Conservation (phyloP, 352 stramenopile genomes). For the Phytophthora ramorum region DNA sequence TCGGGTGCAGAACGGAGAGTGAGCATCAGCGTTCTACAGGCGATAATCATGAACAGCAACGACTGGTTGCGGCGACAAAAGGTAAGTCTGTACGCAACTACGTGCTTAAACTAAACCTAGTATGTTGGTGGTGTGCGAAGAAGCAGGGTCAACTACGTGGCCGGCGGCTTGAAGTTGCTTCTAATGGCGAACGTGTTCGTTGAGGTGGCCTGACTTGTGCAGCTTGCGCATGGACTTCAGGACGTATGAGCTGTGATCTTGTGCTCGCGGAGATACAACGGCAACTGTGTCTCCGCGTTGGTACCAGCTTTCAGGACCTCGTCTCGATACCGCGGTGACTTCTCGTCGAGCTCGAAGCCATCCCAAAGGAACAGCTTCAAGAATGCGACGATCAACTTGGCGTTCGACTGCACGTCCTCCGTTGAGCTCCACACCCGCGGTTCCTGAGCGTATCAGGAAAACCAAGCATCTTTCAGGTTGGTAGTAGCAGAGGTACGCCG, state of each 20-base stretch:
- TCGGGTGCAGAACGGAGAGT: too few species aligned
- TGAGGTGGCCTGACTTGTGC: not conserved
- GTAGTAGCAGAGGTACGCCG: too few species aligned
- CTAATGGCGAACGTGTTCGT: not conserved
- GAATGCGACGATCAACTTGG: too few species aligned
- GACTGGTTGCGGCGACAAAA: not conserved
- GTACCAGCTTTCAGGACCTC: not conserved
- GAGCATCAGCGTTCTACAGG: too few species aligned
- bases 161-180: not conserved
- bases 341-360: too few species aligned
- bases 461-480: too few species aligned
- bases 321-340: too few species aligned
- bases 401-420: too few species aligned
- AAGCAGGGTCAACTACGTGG: not conserved
- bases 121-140: not conserved
- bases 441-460: too few species aligned
- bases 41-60: not conserved
- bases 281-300: too few species aligned
- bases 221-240: conserved; percentile 18
- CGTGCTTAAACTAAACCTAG: not conserved
- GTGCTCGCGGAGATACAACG: not conserved
- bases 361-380: too few species aligned
- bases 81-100: not conserved
- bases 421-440: too few species aligned
- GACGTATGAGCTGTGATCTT: not conserved